phyloP scores from a whole-genome alignment of 2,329 filamentous ascomycete genomes.

The Mycosphaerella sp. region DNA sequence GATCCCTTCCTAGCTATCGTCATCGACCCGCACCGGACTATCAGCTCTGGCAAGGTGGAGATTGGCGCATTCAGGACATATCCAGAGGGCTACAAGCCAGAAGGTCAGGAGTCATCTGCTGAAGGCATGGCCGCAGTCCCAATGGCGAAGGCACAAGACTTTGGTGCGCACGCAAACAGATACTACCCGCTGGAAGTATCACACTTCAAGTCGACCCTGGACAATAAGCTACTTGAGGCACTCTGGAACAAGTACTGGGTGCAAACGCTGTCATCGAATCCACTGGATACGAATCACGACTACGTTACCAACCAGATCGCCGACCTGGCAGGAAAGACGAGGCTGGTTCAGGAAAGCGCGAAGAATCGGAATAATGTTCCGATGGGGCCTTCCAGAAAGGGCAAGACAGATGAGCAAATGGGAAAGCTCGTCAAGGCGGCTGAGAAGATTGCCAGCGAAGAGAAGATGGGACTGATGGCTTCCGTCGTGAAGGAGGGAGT shows the following conservation, averaged over 20 bases:
- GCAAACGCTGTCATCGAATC: constrained; percentile 85
- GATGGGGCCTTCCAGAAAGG: constrained; percentile 26
- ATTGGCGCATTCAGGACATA: constrained; percentile 96
- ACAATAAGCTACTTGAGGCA: constrained; percentile 76
- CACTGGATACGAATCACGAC: constrained; percentile 85
- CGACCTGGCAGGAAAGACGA: constrained; percentile 78
- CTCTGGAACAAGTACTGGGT: constrained; percentile 99
- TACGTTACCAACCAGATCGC: constrained; percentile 88
- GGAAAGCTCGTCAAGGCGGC: constrained; percentile 57
- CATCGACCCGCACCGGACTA: constrained; percentile 91
- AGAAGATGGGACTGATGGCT: constrained; percentile 57
- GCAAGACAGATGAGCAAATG: constrained; percentile 45
- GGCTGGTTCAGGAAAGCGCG: constrained; percentile 36
- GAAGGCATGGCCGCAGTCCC: constrained; percentile 74
- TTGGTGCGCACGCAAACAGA: constrained; percentile 81
- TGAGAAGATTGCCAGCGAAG: constrained; percentile 56
- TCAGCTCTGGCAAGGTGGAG: constrained; percentile 90
- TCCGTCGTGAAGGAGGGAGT: constrained; percentile 58
- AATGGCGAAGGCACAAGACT: constrained; percentile 89
- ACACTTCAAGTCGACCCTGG: constrained; percentile 89
- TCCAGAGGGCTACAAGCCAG: constrained; percentile 63
- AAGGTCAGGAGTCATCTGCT: constrained; percentile 35
- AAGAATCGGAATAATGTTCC: constrained; percentile 25
- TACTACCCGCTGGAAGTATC: constrained; percentile 91
- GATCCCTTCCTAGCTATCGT: constrained; percentile 95